These are phyloP conservation scores for Clonostachys rhizophaga DNA, from an alignment of 2,329 filamentous ascomycete species.

Conservation along the genomic window DNA sequence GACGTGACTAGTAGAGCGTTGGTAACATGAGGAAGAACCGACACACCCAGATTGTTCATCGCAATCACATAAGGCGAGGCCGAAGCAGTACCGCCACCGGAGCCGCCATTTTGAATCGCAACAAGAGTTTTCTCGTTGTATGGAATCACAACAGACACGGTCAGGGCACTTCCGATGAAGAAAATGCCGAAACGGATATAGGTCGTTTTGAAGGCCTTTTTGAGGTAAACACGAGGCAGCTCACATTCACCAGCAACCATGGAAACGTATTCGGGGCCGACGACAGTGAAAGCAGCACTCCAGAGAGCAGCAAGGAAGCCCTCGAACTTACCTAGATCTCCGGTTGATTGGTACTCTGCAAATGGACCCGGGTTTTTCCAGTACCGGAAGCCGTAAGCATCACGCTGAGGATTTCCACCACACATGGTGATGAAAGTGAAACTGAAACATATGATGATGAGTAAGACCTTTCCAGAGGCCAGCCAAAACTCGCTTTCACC, in stretches of 20 bases:
- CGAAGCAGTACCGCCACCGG: constrained; percentile 31
- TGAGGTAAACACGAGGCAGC: constrained; percentile 45
- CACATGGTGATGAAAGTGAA: constrained; percentile 55
- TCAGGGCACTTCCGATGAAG: constrained; percentile 22
- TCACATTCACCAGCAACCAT: constrained; percentile 62
- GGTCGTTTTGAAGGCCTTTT: constrained; percentile 22
- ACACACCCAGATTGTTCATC: constrained; percentile 47
- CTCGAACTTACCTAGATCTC: constrained; percentile 58
- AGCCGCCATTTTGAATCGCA: constrained; percentile 13
- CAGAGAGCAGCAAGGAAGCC: constrained; percentile 61
- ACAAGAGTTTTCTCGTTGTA: constrained; percentile 15
- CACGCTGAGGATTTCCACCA: constrained; percentile 51
- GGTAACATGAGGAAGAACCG: constrained; percentile 49
- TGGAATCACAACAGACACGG: constrained; percentile 21
- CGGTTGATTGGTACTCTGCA: constrained; percentile 50
- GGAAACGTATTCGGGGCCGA: constrained; percentile 58
- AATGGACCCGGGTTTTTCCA: constrained; percentile 55
- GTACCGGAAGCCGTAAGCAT: constrained; percentile 60
- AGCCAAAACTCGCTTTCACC: constrained; percentile 41
- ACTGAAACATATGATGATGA: constrained; percentile 55
- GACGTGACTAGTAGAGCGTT: constrained; percentile 45
- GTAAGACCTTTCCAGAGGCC: constrained; percentile 45
- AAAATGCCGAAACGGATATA: constrained; percentile 19
- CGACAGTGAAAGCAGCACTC: constrained; percentile 37
- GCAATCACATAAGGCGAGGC: constrained; percentile 55